A percentile compares a stretch with the other conserved stretches of the same genome.
These are phyloP conservation scores for Boehmeria nivea DNA, from an alignment of 306 rosid species.

Conservation along the genomic window DNA sequence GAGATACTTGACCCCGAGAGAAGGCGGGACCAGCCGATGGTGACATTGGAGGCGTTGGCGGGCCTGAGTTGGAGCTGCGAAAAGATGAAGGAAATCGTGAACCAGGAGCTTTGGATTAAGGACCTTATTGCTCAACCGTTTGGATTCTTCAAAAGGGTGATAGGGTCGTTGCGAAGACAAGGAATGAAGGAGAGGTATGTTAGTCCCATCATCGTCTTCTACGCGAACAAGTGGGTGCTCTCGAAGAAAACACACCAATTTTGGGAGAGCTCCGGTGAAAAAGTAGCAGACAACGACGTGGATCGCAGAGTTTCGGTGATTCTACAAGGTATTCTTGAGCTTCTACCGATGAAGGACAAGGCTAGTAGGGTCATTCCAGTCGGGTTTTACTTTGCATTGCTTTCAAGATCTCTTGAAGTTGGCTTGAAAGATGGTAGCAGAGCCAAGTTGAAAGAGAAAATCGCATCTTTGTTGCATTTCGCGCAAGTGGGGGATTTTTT, in stretches of 20 bases:
- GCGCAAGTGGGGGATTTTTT: slow-evolving; percentile 60
- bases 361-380: slow-evolving; percentile 62
- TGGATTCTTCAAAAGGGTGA: slow-evolving; percentile 67
- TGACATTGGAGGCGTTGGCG: slow-evolving; percentile 54
- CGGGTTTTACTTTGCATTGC: slow-evolving; percentile 74
- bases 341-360: slow-evolving; percentile 52
- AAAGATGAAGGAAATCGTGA: slow-evolving; percentile 40
- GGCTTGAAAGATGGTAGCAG: slow-evolving; percentile 35
- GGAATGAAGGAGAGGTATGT: slow-evolving; percentile 86
- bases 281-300: slow-evolving; percentile 35
- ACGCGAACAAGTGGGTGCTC: slow-evolving; percentile 68
- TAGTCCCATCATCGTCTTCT: slow-evolving; percentile 68
- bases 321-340: slow-evolving; percentile 68
- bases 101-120: slow-evolving; percentile 74
- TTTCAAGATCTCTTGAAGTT: slow-evolving; percentile 58
- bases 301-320: slow-evolving; percentile 32
- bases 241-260: slow-evolving; percentile 43
- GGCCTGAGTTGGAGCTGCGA: too few relatives aligned
- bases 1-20: slow-evolving; percentile 84
- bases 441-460: slow-evolving; percentile 51
- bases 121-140: slow-evolving; percentile 75
- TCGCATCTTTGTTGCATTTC: slow-evolving; percentile 52
- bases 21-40: slow-evolving; percentile 52
- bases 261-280: slow-evolving; percentile 46
- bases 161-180: slow-evolving; percentile 72